Percentiles rank a stretch among this genome's conserved stretches.
phyloP scores from a whole-genome alignment of 2,329 filamentous ascomycete species.

The Alternaria conjuncta region DNA sequence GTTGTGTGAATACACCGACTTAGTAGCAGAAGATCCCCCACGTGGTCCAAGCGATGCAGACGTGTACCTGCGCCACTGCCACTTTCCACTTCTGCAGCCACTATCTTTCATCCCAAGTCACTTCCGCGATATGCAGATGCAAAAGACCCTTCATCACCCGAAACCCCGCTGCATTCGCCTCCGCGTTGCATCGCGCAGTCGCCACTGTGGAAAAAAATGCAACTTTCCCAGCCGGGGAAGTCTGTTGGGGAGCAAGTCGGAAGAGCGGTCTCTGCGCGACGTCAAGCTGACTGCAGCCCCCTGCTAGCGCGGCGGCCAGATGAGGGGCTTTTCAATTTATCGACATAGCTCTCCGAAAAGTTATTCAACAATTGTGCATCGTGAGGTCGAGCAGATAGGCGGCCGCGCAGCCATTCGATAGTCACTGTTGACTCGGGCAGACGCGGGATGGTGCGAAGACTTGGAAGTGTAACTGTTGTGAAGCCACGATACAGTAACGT shows the following conservation, averaged over 20 bases:
- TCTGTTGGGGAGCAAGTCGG: conserved; percentile 29
- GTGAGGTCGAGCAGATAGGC: conserved; percentile 13
- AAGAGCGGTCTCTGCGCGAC: conserved; percentile 19
- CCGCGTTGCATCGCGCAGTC: conserved; percentile 11
- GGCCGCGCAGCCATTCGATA: conserved; percentile 7
- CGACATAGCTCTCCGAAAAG: conserved; percentile 29
- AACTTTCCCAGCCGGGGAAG: conserved; percentile 16
- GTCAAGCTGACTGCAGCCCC: conserved; percentile 18
- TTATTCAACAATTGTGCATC: conserved; percentile 41
- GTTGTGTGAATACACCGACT: neutral
- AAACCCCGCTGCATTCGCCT: neutral
- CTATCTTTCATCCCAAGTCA: neutral
- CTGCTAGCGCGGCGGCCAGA: conserved; percentile 25
- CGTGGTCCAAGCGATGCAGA: conserved; percentile 18
- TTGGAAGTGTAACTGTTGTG: neutral
- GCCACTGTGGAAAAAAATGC: conserved; percentile 25
- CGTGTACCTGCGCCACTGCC: conserved; percentile 4
- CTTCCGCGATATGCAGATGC: neutral
- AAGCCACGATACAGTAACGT: neutral
- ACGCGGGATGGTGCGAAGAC: neutral
- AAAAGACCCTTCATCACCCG: neutral
- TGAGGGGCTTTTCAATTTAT: conserved; percentile 25
- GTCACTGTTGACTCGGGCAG: neutral
- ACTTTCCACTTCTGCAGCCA: neutral
- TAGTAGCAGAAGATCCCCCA: conserved; percentile 19